Evolutionary conservation across 768 basidiomycete species (phyloP), one percentile per base, ranked within the genome.

Genomic region (Tylopilus cervinicoccineus): DNA sequence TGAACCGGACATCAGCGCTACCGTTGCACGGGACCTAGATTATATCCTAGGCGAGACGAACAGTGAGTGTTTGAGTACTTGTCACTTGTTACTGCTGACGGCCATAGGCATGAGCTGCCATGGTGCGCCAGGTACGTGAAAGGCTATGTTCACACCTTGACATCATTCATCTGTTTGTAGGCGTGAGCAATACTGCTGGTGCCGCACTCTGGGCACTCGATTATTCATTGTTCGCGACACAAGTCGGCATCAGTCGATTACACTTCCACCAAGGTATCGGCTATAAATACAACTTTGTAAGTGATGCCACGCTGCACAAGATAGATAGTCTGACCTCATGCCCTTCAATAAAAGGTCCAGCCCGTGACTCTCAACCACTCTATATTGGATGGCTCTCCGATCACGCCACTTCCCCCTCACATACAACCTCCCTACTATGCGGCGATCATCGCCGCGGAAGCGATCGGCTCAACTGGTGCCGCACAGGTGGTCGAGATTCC

Each of bases 261-360:
- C 80, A 76, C 66, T 84, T 83, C 71, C 83, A 87, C 57, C 72
- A 80, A 47, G 84, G 84, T 14, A 69, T 86, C 45, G 84, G 84
- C 1, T 86, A 74, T 67, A 87, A 86, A 65, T 87, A 86, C 57
- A 81, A 78, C 58, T 68, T 85, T 45, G 84, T 81, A 27, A 45
- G 52, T 1, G 3, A 16, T 27, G 16, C 9, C 19, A 24, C 32
- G 17, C 12, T 6, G 8, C 31, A 19, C 11, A 26, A 38, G 17
- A n/a, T 16, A 38, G 17, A n/a, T 16, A n/a, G 19, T 7, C 28
- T 19, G 8, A 37, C 16, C 48, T 43, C 3, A 39, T 33, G 8
- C 24, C 16, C 37, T 32, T 19, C 17, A 45, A 67, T 1, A 36
- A 5, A 43, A 86, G 85, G 75, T 88, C 40, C 85, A 87, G 63